These are phyloP conservation scores for Marchantia paleacea DNA, from an alignment of 225 moss, liverwort and hornwort species.

Conservation along the genomic window DNA sequence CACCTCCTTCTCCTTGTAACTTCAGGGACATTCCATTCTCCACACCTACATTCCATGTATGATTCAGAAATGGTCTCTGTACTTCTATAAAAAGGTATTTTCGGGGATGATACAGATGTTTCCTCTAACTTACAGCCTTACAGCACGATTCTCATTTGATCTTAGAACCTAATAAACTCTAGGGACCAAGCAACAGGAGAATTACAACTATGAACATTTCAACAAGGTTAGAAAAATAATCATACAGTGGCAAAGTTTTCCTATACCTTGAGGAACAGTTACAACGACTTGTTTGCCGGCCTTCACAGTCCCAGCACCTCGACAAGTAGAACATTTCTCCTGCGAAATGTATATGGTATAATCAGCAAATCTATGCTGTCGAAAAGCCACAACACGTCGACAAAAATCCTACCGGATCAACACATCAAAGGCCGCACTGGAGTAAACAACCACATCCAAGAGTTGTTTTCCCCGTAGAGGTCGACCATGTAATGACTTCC, in stretches of 20 bases:
- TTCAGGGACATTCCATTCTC: slow-evolving; percentile 67
- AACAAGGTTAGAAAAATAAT: too few relatives aligned
- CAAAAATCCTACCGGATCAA: background rate
- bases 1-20: slow-evolving; percentile 71
- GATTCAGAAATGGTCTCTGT: background rate
- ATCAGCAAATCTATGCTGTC: background rate
- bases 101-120: too few relatives aligned
- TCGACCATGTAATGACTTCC: too few relatives aligned
- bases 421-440: background rate
- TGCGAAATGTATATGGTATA: slow-evolving; percentile 24
- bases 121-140: too few relatives aligned
- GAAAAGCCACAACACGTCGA: too few relatives aligned
- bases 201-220: too few relatives aligned
- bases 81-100: too few relatives aligned
- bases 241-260: background rate
- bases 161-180: too few relatives aligned
- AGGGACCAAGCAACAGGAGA: too few relatives aligned
- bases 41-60: slow-evolving; percentile 50
- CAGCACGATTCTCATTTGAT: too few relatives aligned
- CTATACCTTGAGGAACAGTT: slow-evolving; percentile 71
- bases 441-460: background rate
- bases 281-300: slow-evolving; percentile 63
- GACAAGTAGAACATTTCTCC: slow-evolving; percentile 77
- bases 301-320: slow-evolving; percentile 60
- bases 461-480: background rate